A percentile compares a stretch with the other conserved stretches of the same genome.
Conservation (phyloP, 2,329 filamentous ascomycete species). For the Neofusicoccum umdonicola region DNA sequence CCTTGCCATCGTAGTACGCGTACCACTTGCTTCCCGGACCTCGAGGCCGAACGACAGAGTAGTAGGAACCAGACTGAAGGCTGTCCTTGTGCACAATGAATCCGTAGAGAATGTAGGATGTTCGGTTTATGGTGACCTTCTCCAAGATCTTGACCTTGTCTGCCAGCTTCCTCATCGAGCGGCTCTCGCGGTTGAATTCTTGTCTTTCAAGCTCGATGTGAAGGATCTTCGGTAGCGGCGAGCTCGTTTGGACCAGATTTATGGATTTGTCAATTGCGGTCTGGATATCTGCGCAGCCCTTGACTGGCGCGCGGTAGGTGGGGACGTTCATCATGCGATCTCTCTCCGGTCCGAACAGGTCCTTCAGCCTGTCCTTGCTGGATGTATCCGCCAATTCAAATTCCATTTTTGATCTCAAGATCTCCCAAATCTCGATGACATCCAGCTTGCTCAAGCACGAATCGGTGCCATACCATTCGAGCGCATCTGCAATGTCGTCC, state of each 20-base stretch:
- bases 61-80: conserved; percentile 58
- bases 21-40: conserved; percentile 59
- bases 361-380: conserved; percentile 39
- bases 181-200: conserved; percentile 51
- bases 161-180: conserved; percentile 57
- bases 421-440: conserved; percentile 56
- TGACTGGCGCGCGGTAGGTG: conserved; percentile 35
- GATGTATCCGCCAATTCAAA: conserved; percentile 50
- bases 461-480: conserved; percentile 42
- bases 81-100: conserved; percentile 60
- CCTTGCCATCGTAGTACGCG: conserved; percentile 54
- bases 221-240: conserved; percentile 48
- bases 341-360: conserved; percentile 47
- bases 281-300: conserved; percentile 39
- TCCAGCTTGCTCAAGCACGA: conserved; percentile 44
- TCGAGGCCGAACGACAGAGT: conserved; percentile 58
- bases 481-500: conserved; percentile 34
- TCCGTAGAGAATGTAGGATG: conserved; percentile 57
- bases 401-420: conserved; percentile 51
- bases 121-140: conserved; percentile 47
- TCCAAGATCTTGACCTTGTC: conserved; percentile 59
- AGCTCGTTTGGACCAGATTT: conserved; percentile 24
- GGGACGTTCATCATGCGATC: conserved; percentile 25
- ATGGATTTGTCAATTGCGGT: conserved; percentile 38
- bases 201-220: conserved; percentile 59